Evolutionary conservation across 768 basidiomycete genomes (phyloP).

Genomic region (Pulveroboletus sp.): DNA sequence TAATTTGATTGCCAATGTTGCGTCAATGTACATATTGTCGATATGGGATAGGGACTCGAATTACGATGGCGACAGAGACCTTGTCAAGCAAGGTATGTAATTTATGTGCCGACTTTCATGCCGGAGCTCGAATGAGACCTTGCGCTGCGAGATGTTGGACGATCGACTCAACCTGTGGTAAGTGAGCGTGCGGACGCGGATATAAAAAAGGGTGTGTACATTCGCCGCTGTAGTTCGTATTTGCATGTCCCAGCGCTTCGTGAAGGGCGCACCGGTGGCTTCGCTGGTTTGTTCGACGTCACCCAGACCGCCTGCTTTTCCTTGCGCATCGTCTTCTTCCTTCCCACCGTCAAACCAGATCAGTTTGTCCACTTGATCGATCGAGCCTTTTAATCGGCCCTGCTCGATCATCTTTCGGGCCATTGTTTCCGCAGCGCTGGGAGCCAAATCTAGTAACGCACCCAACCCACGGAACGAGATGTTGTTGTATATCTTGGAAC

Average conservation of each 20-base stretch:
- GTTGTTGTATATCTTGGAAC: constrained; percentile 96
- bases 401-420: constrained; percentile 99
- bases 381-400: constrained; percentile 84
- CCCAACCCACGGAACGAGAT: constrained; percentile 96
- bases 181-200: constrained; percentile 1
- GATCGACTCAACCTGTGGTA: constrained; percentile 70
- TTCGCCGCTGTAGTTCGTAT: constrained; percentile 86
- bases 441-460: constrained; percentile 80
- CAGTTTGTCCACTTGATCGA: constrained; percentile 92
- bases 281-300: constrained; percentile 82
- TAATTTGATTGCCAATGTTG: too few species aligned
- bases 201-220: constrained; percentile 41
- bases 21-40: too few species aligned
- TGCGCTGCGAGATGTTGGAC: constrained; percentile 78
- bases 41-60: too few species aligned
- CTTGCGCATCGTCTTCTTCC: constrained; percentile 91
- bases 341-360: constrained; percentile 88
- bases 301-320: constrained; percentile 90
- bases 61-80: too few species aligned
- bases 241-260: constrained; percentile 94
- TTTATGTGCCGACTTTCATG: too few species aligned
- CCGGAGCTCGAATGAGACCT: constrained; percentile 51
- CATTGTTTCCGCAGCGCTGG: constrained; percentile 94
- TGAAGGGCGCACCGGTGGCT: constrained; percentile 85
- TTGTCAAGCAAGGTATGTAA: too few species aligned